Evolutionary conservation across 192 early-diverging fungal genomes (phyloP).

Genomic region (Linnemannia exigua): DNA sequence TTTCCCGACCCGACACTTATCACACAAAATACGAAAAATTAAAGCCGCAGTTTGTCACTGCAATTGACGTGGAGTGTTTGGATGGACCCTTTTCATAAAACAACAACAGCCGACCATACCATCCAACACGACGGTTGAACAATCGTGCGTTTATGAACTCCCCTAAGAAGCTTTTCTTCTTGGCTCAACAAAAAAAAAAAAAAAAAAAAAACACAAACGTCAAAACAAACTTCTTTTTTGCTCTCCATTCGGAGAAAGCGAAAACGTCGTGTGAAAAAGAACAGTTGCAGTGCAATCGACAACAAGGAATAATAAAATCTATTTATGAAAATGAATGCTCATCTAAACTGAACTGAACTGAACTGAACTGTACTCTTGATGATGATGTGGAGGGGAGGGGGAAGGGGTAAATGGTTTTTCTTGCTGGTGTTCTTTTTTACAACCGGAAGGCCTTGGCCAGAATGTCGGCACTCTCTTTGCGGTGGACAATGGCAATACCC

Average conservation of each 20-base stretch:
- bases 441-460: constrained; percentile 63
- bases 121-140: background rate
- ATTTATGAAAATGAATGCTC: background rate
- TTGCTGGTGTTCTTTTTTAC: constrained; percentile 18
- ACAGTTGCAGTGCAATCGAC: background rate
- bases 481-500: constrained; percentile 78
- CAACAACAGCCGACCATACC: background rate
- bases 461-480: constrained; percentile 75
- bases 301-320: background rate
- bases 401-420: background rate
- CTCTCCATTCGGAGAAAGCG: background rate
- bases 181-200: background rate
- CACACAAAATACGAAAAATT: background rate
- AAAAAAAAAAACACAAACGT: background rate
- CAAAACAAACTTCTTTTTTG: background rate
- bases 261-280: background rate
- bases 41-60: background rate
- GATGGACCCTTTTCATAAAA: constrained; percentile 1
- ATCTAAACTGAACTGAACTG: background rate
- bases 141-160: background rate
- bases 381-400: background rate
- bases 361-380: background rate
- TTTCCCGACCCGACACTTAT: constrained; percentile 8
- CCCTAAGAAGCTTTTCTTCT: no score
- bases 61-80: background rate